phyloP scores from a whole-genome alignment of 2,329 filamentous ascomycete species.

The Chrysosporium queenslandicum region DNA sequence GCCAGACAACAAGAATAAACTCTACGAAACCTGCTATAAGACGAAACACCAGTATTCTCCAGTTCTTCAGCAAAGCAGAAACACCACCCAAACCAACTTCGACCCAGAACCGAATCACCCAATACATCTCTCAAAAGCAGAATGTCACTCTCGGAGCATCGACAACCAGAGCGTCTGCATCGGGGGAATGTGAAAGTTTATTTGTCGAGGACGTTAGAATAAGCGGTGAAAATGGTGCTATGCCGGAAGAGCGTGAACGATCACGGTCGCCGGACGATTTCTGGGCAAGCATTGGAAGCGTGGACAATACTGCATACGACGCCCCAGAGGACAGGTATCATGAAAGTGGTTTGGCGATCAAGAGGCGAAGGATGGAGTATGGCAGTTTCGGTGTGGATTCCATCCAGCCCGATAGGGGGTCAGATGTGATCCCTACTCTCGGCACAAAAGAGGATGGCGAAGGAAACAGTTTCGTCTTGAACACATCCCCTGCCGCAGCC shows the following conservation, averaged over 20 bases:
- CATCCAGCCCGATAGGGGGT: background rate
- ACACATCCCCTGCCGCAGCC: background rate
- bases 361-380: slow-evolving; percentile 26
- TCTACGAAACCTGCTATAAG: slow-evolving; percentile 2
- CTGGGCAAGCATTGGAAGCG: slow-evolving; percentile 22
- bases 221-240: slow-evolving; percentile 15
- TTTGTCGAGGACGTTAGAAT: slow-evolving; percentile 29
- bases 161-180: background rate
- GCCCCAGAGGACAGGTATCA: slow-evolving; percentile 25
- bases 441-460: background rate
- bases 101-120: slow-evolving; percentile 47
- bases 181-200: slow-evolving; percentile 20
- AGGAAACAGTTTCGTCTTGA: background rate
- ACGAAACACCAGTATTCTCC: slow-evolving; percentile 57
- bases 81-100: slow-evolving; percentile 42
- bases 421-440: background rate
- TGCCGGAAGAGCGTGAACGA: slow-evolving; percentile 12
- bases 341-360: slow-evolving; percentile 25
- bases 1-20: background rate
- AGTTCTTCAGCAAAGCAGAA: slow-evolving; percentile 62
- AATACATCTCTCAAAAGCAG: slow-evolving; percentile 27
- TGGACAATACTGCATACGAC: background rate
- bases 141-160: slow-evolving; percentile 18
- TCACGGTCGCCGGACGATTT: slow-evolving; percentile 29
- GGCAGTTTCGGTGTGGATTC: background rate